Base-by-base conservation (phyloP, 1,139 yeast genomes). In the Taphrina pruni region DNA sequence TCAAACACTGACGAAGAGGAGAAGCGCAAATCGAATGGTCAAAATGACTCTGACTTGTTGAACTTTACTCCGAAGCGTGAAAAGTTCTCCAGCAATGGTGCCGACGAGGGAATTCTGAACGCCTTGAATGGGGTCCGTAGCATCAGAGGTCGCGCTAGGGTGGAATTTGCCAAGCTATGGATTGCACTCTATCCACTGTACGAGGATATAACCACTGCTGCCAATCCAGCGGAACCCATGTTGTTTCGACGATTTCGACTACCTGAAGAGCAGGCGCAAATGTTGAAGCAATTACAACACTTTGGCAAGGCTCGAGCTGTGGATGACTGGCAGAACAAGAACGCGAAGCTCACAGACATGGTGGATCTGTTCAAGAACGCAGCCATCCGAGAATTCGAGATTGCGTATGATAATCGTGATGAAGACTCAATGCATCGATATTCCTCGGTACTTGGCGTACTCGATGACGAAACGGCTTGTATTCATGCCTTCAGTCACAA, bases 351-450 rank as follows among this genome's bases (percentile, higher is more conserved):
- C 65, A 82, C 82, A 50, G 81, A 88, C 1, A 81, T 88, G n/a
- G 78, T 87, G 61, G 95, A 89, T 75, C 81, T 89, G 50, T 90
- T 90, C 76, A 89, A 89, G 67, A 88, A 85, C 75, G 91, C 95
- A 0, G 83, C 89, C 8, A 76, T 90, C 45, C 79, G 87, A 61
- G 97, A 91, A 73, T 82, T 92, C 73, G 95, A 89, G 70, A 82
- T 50, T 86, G 79, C 77, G 6, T 85, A 85, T 73, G 87, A 85
- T 65, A 77, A 81, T 1, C 81, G 83, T 66, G 87, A 89, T 67
- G 75, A 74, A 20, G 80, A 74, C 43, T 82, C 76, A 65, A 81
- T 80, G 48, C 76, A 77, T 65, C 81, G 74, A 66, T 78, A 73
- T 69, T 81, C 76, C 55, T 74, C 70, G 36, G 81, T 78, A 0